These are phyloP conservation scores for Picea abies DNA, from an alignment of 83 land plant genomes.

Conservation along the genomic window DNA sequence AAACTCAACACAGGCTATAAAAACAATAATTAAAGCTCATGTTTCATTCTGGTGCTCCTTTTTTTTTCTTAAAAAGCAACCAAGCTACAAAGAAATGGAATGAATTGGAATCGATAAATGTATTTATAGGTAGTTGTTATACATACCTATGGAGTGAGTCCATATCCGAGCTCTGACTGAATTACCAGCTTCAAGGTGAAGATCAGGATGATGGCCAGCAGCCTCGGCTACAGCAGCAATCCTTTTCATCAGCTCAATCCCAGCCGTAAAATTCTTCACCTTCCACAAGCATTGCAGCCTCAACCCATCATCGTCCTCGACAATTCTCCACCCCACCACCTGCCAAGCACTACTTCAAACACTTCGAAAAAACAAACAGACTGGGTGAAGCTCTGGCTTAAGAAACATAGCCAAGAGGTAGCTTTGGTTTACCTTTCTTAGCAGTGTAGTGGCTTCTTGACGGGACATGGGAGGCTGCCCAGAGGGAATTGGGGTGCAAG, in stretches of 20 bases:
- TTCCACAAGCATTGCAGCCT: conserved; percentile 88
- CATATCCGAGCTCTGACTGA: conserved; percentile 81
- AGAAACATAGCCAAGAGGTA: too few relatives aligned
- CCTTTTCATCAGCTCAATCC: conserved; percentile 63
- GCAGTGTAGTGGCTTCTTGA: conserved; percentile 59
- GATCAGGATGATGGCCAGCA: conserved; percentile 60
- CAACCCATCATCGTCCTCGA: conserved; percentile 44
- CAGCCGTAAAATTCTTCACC: conserved; percentile 64
- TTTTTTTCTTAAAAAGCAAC: background rate
- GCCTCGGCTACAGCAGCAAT: conserved; percentile 52
- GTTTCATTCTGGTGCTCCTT: too few relatives aligned
- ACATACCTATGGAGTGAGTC: conserved; percentile 72
- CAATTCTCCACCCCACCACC: conserved; percentile 92
- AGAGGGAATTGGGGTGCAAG: conserved; percentile 42
- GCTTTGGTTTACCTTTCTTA: conserved; percentile 62
- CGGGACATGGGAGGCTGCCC: conserved; percentile 48
- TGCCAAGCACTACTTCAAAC: conserved; percentile 22
- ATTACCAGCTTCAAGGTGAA: conserved; percentile 56
- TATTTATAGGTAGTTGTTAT: too few relatives aligned
- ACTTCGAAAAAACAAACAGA: too few relatives aligned
- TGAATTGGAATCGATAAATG: too few relatives aligned
- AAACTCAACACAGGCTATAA: too few relatives aligned
- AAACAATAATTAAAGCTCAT: too few relatives aligned
- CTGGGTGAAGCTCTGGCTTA: too few relatives aligned
- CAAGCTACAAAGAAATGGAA: too few relatives aligned